These are phyloP conservation scores for Anisodus acutangulus DNA, from an alignment of 257 asterid species.

Conservation along the genomic window DNA sequence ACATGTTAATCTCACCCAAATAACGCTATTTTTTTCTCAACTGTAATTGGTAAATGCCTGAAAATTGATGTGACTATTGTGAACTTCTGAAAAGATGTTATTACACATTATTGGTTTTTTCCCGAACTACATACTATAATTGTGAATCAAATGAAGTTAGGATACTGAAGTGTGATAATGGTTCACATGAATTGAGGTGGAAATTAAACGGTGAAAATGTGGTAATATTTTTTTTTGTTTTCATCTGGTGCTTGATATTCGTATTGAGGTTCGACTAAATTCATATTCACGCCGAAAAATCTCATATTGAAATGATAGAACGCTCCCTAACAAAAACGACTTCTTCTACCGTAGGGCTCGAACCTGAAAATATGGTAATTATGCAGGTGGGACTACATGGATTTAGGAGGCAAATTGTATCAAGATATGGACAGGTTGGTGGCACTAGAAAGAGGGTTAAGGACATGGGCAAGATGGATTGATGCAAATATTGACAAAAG, in stretches of 20 bases:
- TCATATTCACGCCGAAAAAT: no score
- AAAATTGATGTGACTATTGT: neutral
- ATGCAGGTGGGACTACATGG: constrained; percentile 93
- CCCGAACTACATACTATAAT: neutral
- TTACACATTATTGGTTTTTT: neutral
- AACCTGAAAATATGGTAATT: no score
- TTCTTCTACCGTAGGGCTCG: no score
- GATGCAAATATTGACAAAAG: constrained; percentile 65
- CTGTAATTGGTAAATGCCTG: neutral
- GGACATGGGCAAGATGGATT: constrained; percentile 94
- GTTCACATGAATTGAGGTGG: neutral
- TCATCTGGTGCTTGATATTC: no score
- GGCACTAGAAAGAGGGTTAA: constrained; percentile 76
- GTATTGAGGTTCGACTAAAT: no score
- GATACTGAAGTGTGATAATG: neutral
- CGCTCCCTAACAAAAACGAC: no score
- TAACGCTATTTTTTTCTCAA: neutral
- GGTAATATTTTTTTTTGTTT: no score
- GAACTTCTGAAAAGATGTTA: neutral
- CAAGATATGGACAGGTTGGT: constrained; percentile 72
- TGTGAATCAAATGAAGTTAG: neutral
- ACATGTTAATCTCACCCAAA: neutral
- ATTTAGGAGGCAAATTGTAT: constrained; percentile 64
- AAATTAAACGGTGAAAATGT: neutral
- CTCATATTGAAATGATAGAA: no score